Evolutionary conservation across 1,284 basidiomycete genomes (phyloP).

Genomic region (Testicularia cyperi): DNA sequence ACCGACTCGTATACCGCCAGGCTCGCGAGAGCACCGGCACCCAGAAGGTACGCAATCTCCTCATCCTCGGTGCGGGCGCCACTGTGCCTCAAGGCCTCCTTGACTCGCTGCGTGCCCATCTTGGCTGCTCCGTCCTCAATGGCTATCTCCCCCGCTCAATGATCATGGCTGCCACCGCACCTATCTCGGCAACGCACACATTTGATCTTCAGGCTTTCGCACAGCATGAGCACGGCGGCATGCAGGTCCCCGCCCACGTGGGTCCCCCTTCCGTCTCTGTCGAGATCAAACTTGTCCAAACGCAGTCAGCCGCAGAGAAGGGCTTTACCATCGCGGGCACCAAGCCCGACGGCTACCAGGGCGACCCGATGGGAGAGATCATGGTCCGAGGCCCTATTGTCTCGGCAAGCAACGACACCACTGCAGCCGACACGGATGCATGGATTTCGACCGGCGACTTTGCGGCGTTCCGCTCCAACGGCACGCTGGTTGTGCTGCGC

Average conservation of each 20-base stretch:
- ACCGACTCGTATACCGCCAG: constrained; percentile 26
- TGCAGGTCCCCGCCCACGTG: constrained; percentile 44
- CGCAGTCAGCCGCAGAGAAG: constrained; percentile 10
- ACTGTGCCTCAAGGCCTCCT: constrained; percentile 44
- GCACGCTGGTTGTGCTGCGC: constrained; percentile 51
- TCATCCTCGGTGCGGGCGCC: constrained; percentile 27
- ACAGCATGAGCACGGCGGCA: constrained; percentile 26
- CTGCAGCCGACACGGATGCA: constrained; percentile 4
- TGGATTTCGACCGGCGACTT: constrained; percentile 51
- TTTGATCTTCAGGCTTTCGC: constrained; percentile 57
- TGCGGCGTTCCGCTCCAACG: constrained; percentile 50
- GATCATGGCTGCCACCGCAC: constrained; percentile 24
- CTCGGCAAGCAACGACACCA: constrained; percentile 1
- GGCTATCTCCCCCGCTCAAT: constrained; percentile 32
- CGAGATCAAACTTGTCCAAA: constrained; percentile 55
- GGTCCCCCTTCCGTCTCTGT: constrained; percentile 53
- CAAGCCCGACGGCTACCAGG: constrained; percentile 8
- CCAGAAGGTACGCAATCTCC: constrained; percentile 16
- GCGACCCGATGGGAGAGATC: constrained; percentile 50
- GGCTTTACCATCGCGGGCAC: constrained; percentile 28
- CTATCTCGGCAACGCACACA: constrained; percentile 45
- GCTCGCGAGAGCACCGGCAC: constrained; percentile 26
- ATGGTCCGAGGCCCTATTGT: constrained; percentile 42
- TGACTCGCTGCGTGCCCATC: constrained; percentile 48
- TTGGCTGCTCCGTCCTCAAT: constrained; percentile 53